Base-by-base conservation (phyloP, 768 basidiomycete species). In the Amanita pallidorosea region DNA sequence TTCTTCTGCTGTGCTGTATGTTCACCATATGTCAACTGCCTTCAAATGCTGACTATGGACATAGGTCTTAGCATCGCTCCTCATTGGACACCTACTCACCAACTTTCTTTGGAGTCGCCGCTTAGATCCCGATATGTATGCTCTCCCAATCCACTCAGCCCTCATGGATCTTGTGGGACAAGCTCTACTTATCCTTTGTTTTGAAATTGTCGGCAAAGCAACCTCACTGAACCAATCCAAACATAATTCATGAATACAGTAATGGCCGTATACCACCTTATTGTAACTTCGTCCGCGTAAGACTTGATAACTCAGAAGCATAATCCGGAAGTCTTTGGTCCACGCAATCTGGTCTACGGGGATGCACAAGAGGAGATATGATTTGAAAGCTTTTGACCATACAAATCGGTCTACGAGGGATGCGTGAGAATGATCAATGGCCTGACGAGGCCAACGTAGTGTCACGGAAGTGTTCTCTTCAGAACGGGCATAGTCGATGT, bases 81-180 rank as follows among this genome's bases (percentile, higher is more conserved):
- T 73, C 25, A 64, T 87, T 31, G 91, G 88, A 1, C 77, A 72
- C 45, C 58, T 61, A 9, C 70, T 93, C 45, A 93, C 91, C 2
- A 67, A 78, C 40, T 81, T 79, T 61, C 75, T 96, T 23, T 95
- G 92, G 91, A 75, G 76, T 0, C 79, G 71, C 50, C 71, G 77
- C 9, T 71, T 81, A 23, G 93, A 97, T 62, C 93, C 93, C 5
- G 93, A 97, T 63, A 83, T 87, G 67, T 94, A 95, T 62, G 91
- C 91, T 2, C 68, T 97, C n/a, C 93, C 93, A 7, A 78, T 95
- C 23, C 92, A 95, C 56, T 91, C 88, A 9, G 88, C 92, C 1
- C 61, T 90, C 38, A 53, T 53, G 52, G 52, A 53, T 31, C 45
- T 53, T 4, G 31, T 53, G 7, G 52, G 52, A 18, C 52, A 53